Evolutionary conservation across 257 asterid genomes (phyloP).

Genomic region (Solanum tarapatanum): DNA sequence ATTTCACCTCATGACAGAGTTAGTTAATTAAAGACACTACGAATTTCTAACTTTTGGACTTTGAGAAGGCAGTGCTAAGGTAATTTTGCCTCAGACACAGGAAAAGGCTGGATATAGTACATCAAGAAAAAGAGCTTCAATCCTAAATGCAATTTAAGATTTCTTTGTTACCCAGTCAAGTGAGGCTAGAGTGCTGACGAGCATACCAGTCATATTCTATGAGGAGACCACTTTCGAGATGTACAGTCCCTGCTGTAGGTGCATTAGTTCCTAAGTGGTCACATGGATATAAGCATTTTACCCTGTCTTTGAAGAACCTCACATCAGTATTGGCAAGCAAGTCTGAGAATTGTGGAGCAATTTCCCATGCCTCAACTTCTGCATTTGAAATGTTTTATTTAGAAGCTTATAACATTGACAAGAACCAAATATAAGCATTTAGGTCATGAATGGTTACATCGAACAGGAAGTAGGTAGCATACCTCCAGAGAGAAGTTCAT

Average conservation of each 20-base stretch:
- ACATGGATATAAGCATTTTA: conserved; percentile 54
- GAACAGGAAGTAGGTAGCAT: conserved; percentile 9
- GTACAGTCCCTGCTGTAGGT: conserved; percentile 59
- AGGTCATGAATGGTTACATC: not conserved
- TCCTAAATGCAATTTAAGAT: not conserved
- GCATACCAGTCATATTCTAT: conserved; percentile 92
- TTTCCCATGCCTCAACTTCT: conserved; percentile 97
- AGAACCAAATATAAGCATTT: not conserved
- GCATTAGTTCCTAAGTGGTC: conserved; percentile 46
- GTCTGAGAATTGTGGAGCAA: conserved; percentile 89
- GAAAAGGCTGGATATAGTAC: not conserved
- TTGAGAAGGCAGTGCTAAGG: not conserved
- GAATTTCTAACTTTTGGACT: not conserved
- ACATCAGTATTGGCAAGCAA: conserved; percentile 69
- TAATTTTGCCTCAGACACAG: not conserved
- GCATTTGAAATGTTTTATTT: conserved; percentile 15
- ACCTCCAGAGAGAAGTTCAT: conserved; percentile 98
- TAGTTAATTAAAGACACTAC: not conserved
- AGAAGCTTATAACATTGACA: not conserved
- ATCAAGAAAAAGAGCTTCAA: not conserved
- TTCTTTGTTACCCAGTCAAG: not conserved
- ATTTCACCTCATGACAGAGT: not conserved
- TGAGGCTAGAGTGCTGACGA: not conserved
- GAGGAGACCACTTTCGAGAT: conserved; percentile 72
- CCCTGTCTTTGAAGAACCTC: conserved; percentile 65